Evolutionary conservation across 2,329 filamentous ascomycete species (phyloP), one percentile per base, ranked within the genome.

Genomic region (Mariannaea elegans): DNA sequence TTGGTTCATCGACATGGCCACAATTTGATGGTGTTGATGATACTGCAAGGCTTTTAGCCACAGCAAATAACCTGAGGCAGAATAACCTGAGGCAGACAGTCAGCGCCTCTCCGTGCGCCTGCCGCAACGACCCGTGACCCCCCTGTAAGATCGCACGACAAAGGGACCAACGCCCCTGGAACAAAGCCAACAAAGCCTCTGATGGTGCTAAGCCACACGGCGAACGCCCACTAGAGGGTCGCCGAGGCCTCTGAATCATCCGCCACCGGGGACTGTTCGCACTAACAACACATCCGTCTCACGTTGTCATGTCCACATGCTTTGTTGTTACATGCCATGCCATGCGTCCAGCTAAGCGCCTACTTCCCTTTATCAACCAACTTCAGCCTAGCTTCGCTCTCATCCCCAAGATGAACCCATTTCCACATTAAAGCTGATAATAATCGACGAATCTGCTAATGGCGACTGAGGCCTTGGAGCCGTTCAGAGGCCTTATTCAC

Each of bases 401-500:
- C 32, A 16, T 27, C 23, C 12, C 18, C 24, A 53, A 29, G 24
- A 53, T 53, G 49, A 7, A 21, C 27, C 19, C 18, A 9, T 1
- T 29, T 36, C 46, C 21, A 12, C n/a, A 16, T 13, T n/a, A 29
- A 19, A n/a, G 24, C 27, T 21, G 19, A 49, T 24, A 44, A 32
- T 3, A 13, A 32, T 21, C 14, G 14, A 45, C 3, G 4, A 16
- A 16, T 32, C 14, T 41, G 12, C 38, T 16, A 16, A 59, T 59
- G 56, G 49, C 56, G 19, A 59, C 56, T 8, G 56, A 59, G 1
- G 34, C 44, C 36, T 29, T 59, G 13, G 56, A 59, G 36, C 49
- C 49, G 29, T 32, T 59, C 10, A 36, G 23, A 48, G 49, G 49
- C 12, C 44, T 59, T 12, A 21, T 59, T 34, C 56, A 53, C 12